phyloP scores from a whole-genome alignment of 768 basidiomycete species.

The Termitomyces sp. region DNA sequence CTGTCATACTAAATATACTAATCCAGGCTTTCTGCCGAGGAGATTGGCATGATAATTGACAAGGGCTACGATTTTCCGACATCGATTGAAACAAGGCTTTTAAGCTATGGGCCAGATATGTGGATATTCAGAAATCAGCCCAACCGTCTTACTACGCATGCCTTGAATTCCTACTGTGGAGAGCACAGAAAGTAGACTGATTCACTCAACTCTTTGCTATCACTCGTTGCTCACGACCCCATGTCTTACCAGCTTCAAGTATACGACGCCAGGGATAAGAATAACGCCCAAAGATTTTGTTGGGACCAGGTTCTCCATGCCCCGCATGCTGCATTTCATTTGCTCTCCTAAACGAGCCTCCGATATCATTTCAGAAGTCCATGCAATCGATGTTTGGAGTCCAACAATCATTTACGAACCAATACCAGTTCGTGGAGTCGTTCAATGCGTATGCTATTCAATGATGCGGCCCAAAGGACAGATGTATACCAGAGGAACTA shows the following conservation, averaged over 20 bases:
- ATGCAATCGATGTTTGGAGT: conserved; percentile 47
- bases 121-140: conserved; percentile 70
- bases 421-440: conserved; percentile 56
- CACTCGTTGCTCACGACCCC: not conserved
- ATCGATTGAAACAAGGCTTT: conserved; percentile 46
- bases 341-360: conserved; percentile 75
- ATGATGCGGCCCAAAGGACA: conserved; percentile 40
- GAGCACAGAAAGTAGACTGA: conserved; percentile 58
- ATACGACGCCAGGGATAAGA: conserved; percentile 65
- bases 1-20: not conserved
- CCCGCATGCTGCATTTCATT: conserved; percentile 70
- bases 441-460: not conserved
- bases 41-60: conserved; percentile 82
- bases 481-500: conserved; percentile 76
- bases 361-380: conserved; percentile 60
- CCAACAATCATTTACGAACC: conserved; percentile 80
- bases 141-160: conserved; percentile 56
- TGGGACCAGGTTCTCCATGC: conserved; percentile 41
- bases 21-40: conserved; percentile 55
- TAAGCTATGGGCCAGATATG: conserved; percentile 64
- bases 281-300: conserved; percentile 66
- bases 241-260: conserved; percentile 57
- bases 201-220: not conserved
- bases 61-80: conserved; percentile 70
- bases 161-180: conserved; percentile 69